Evolutionary conservation across 2,329 filamentous ascomycete genomes (phyloP).

Genomic region (Decorospora gaudefroyi): DNA sequence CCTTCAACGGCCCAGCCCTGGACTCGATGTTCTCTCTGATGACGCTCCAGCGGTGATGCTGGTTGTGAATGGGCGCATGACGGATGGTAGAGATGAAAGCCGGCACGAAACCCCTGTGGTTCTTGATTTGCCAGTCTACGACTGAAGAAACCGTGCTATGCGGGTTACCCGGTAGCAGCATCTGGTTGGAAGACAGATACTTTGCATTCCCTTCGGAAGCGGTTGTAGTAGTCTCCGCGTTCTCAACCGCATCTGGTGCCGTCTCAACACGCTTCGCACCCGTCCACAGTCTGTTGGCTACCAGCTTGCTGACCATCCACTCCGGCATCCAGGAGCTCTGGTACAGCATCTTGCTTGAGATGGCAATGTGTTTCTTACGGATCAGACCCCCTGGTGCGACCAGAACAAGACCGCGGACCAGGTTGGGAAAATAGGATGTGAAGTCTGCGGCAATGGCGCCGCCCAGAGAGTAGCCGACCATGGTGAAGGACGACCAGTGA

Average conservation of each 20-base stretch:
- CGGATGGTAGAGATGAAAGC: slow-evolving; percentile 74
- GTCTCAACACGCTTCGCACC: slow-evolving; percentile 35
- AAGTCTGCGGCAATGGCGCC: slow-evolving; percentile 75
- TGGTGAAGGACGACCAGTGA: slow-evolving; percentile 60
- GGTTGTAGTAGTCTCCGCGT: slow-evolving; percentile 19
- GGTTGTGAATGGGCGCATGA: slow-evolving; percentile 69
- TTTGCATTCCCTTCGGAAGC: slow-evolving; percentile 24
- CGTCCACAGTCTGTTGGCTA: slow-evolving; percentile 39
- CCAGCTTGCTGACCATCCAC: slow-evolving; percentile 56
- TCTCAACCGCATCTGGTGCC: slow-evolving; percentile 29
- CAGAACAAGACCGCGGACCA: slow-evolving; percentile 72
- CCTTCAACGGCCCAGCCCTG: slow-evolving; percentile 48
- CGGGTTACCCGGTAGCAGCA: slow-evolving; percentile 58
- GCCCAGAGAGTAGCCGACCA: slow-evolving; percentile 80
- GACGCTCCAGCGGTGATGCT: slow-evolving; percentile 64
- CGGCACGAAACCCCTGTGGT: slow-evolving; percentile 69
- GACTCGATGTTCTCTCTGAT: slow-evolving; percentile 53
- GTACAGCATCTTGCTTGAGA: slow-evolving; percentile 67
- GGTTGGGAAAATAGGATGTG: slow-evolving; percentile 67
- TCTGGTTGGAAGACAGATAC: slow-evolving; percentile 26
- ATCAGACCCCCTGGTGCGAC: slow-evolving; percentile 81
- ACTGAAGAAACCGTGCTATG: slow-evolving; percentile 64
- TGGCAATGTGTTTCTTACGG: slow-evolving; percentile 64
- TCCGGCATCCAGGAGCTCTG: slow-evolving; percentile 64
- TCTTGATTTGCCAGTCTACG: slow-evolving; percentile 69